Evolutionary conservation across 2,329 filamentous ascomycete genomes (phyloP).

Genomic region (Fusarium palustre): DNA sequence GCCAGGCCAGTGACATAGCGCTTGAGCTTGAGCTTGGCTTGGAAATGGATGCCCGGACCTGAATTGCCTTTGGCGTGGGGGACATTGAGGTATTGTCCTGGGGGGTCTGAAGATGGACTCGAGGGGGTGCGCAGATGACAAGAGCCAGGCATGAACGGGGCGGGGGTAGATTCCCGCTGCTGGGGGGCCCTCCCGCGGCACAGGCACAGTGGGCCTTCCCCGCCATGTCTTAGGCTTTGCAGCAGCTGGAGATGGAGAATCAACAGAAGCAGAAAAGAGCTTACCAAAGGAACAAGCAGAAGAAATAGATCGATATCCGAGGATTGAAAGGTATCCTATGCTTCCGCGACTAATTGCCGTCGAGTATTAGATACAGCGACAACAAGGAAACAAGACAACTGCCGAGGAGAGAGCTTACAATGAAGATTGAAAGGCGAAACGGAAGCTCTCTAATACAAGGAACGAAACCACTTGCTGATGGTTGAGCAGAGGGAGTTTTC

Average conservation of each 20-base stretch:
- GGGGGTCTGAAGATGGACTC: constrained; percentile 19
- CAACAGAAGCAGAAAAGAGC: constrained; percentile 27
- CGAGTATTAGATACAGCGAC: constrained; percentile 11
- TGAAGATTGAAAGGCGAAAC: constrained; percentile 34
- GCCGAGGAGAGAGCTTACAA: constrained; percentile 14
- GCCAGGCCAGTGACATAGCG: constrained; percentile 35
- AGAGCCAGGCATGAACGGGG: constrained; percentile 36
- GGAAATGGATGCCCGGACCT: constrained; percentile 35
- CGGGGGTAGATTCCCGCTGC: constrained; percentile 42
- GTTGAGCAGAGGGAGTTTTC: constrained; percentile 27
- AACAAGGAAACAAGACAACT: constrained; percentile 2
- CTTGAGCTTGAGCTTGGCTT: constrained; percentile 6
- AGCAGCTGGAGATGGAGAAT: constrained; percentile 21
- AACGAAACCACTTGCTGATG: constrained; percentile 28
- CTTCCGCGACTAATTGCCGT: constrained; percentile 31
- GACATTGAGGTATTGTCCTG: constrained; percentile 22
- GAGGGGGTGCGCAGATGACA: constrained; percentile 21
- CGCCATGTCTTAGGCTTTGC: constrained; percentile 17
- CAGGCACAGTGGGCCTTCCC: constrained; percentile 39
- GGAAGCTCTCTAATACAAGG: constrained; percentile 16
- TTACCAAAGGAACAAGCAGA: constrained; percentile 39
- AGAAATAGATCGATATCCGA: constrained; percentile 30
- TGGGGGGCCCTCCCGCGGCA: constrained; percentile 32
- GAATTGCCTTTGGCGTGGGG: constrained; percentile 31
- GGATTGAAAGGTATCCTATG: constrained; percentile 9